Percentiles rank a stretch among this genome's conserved stretches.
phyloP scores from a whole-genome alignment of 2,329 filamentous ascomycete species.

The Rosellinia necatrix region DNA sequence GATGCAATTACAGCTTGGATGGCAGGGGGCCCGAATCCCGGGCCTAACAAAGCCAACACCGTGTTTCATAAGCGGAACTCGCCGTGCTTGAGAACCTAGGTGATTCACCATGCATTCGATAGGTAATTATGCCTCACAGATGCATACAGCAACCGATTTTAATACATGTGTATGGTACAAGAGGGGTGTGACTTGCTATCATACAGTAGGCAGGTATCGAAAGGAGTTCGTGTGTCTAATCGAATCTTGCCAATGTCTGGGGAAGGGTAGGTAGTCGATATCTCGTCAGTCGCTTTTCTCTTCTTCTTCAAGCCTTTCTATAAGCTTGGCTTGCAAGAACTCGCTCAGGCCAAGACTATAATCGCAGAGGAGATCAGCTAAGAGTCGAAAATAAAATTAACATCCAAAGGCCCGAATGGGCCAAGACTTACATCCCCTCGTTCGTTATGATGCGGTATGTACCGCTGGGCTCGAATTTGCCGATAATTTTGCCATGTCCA shows the following conservation, averaged over 20 bases:
- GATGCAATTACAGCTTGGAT: too few relatives aligned
- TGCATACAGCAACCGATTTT: neutral
- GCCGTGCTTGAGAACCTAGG: too few relatives aligned
- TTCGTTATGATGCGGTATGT: constrained; percentile 69
- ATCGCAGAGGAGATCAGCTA: constrained; percentile 16
- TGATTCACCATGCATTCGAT: neutral
- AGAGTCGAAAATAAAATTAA: neutral
- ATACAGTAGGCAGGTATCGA: constrained; percentile 1
- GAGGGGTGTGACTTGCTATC: neutral
- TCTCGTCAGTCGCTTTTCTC: constrained; percentile 44
- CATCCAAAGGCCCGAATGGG: neutral
- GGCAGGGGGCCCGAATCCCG: too few relatives aligned
- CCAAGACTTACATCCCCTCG: constrained; percentile 65
- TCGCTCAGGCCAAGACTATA: constrained; percentile 58
- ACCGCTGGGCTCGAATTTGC: constrained; percentile 62
- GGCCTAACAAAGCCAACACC: too few relatives aligned
- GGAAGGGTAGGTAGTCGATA: neutral
- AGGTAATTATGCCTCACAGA: neutral
- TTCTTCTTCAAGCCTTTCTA: constrained; percentile 57
- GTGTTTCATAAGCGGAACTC: neutral
- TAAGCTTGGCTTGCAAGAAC: constrained; percentile 58
- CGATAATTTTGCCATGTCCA: constrained; percentile 59
- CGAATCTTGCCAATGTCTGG: neutral
- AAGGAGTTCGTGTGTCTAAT: neutral
- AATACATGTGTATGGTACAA: neutral